Conservation (phyloP, 768 basidiomycete genomes). For the Leucocoprinus birnbaumii region DNA sequence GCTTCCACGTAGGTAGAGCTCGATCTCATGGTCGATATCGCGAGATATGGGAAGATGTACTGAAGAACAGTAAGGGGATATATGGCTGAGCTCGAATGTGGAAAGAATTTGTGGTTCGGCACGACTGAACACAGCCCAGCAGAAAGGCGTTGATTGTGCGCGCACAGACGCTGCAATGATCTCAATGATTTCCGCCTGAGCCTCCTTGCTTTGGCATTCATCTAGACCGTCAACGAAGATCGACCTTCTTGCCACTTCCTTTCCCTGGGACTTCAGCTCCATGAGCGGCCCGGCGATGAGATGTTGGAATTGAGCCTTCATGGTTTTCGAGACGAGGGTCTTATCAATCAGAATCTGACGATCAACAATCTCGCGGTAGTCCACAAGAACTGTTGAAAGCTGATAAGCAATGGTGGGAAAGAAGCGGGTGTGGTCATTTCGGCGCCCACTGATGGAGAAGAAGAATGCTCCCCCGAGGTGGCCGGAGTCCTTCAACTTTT, state of each 20-base stretch:
- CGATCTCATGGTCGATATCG: conserved; percentile 1
- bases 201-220: neutral
- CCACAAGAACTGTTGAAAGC: neutral
- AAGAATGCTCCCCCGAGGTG: conserved; percentile 10
- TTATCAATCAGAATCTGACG: neutral
- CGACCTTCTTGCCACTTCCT: neutral
- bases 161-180: neutral
- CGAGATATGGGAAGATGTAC: neutral
- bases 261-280: neutral
- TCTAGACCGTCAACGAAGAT: conserved; percentile 1
- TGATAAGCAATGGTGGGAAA: conserved; percentile 9
- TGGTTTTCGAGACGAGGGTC: neutral
- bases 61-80: neutral
- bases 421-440: neutral
- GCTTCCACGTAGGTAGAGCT: neutral
- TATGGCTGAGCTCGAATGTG: neutral
- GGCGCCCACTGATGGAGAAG: neutral
- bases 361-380: neutral
- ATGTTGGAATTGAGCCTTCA: neutral
- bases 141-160: neutral
- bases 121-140: conserved; percentile 4
- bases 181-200: conserved; percentile 1
- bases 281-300: neutral
- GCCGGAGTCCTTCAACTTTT: neutral
- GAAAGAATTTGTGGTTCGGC: neutral